Evolutionary conservation across 768 basidiomycete species (phyloP).

Genomic region (Crepidotus variabilis): DNA sequence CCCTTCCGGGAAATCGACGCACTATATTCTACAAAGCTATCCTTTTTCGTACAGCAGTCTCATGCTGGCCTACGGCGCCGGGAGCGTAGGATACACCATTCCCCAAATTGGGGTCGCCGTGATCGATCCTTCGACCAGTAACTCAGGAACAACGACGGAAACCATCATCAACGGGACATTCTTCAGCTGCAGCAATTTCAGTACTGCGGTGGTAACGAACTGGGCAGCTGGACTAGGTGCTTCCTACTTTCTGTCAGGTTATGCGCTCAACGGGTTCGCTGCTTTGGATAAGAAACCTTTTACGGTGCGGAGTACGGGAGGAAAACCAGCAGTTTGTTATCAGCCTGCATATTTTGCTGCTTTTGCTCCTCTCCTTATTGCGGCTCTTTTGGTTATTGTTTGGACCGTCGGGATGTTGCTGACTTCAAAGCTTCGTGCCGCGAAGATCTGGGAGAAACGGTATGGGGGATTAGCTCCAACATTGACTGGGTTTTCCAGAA

Average conservation of each 20-base stretch:
- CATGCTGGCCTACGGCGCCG: background rate
- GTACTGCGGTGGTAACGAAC: background rate
- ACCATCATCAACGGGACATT: background rate
- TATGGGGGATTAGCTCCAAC: background rate
- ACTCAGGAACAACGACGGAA: background rate
- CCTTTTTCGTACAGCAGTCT: background rate
- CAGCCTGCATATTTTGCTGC: slow-evolving; percentile 9
- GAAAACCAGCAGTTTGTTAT: slow-evolving; percentile 13
- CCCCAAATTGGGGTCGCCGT: background rate
- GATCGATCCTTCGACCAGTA: background rate
- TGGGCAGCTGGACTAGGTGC: slow-evolving; percentile 16
- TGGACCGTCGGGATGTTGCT: background rate
- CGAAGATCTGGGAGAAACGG: background rate
- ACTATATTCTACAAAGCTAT: slow-evolving; percentile 3
- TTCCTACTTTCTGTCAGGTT: slow-evolving; percentile 11
- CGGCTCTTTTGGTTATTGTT: slow-evolving; percentile 8
- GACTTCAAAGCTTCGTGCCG: background rate
- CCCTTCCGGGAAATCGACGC: background rate
- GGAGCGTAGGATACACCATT: background rate
- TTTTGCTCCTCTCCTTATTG: slow-evolving; percentile 13
- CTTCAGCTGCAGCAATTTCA: background rate
- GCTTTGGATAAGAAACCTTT: slow-evolving; percentile 8
- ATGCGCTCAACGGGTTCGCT: slow-evolving; percentile 17
- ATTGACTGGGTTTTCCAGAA: background rate
- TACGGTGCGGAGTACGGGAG: slow-evolving; percentile 15